Conservation (phyloP, 2,329 filamentous ascomycete genomes). For the Aphanoascus verrucosus region DNA sequence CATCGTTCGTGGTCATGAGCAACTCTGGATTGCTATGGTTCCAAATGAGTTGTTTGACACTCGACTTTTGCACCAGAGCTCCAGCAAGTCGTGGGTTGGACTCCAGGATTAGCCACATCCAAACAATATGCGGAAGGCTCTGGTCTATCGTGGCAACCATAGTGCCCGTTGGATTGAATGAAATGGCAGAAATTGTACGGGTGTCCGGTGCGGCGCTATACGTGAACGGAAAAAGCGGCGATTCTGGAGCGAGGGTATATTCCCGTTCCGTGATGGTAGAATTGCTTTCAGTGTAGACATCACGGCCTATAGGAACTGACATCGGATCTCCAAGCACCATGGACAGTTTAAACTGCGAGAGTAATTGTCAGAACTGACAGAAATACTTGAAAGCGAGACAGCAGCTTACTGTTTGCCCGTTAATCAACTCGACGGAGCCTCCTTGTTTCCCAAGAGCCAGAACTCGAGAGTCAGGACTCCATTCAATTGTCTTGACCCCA, state of each 20-base stretch:
- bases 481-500: slow-evolving; percentile 44
- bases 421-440: slow-evolving; percentile 40
- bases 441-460: slow-evolving; percentile 44
- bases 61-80: slow-evolving; percentile 34
- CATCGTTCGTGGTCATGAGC: slow-evolving; percentile 31
- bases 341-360: slow-evolving; percentile 20
- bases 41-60: slow-evolving; percentile 33
- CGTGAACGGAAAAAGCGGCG: slow-evolving; percentile 27
- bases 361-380: background rate
- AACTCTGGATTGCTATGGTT: slow-evolving; percentile 29
- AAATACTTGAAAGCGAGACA: background rate
- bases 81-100: slow-evolving; percentile 22
- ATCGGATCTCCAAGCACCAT: slow-evolving; percentile 27
- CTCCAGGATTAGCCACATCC: slow-evolving; percentile 34
- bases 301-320: slow-evolving; percentile 24
- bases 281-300: slow-evolving; percentile 28
- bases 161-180: slow-evolving; percentile 30
- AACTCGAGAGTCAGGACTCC: slow-evolving; percentile 40
- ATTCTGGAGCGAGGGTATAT: slow-evolving; percentile 31
- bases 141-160: slow-evolving; percentile 33
- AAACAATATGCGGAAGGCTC: slow-evolving; percentile 35
- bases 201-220: slow-evolving; percentile 23
- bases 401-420: slow-evolving; percentile 32
- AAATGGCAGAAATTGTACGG: slow-evolving; percentile 31
- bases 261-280: slow-evolving; percentile 25